These are phyloP conservation scores for Eucalyptus leucophloia DNA, from an alignment of 345 rosid genomes.

Conservation along the genomic window DNA sequence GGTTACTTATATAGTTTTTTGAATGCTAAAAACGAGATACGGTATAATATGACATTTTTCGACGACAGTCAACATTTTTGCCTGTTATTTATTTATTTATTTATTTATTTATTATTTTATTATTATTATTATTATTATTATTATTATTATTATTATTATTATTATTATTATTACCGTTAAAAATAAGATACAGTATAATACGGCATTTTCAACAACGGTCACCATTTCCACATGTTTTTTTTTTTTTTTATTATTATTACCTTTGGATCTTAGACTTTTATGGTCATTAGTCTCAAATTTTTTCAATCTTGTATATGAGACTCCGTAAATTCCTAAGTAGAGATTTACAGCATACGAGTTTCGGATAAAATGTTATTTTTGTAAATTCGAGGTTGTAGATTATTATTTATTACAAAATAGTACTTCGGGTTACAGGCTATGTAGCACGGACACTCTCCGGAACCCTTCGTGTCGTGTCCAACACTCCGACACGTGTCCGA, in stretches of 20 bases:
- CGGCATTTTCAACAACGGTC: rapidly evolving
- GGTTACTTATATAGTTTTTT: neutral
- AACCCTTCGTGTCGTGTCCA: too few species aligned
- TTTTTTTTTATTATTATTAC: too few species aligned
- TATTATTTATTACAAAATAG: neutral
- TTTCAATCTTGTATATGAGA: neutral
- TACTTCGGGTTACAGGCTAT: neutral
- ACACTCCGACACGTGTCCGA: too few species aligned
- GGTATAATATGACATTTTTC: neutral
- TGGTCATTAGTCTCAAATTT: neutral
- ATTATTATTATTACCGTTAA: neutral
- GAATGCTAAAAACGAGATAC: neutral
- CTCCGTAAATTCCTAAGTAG: neutral
- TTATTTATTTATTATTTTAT: too few species aligned
- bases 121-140: too few species aligned
- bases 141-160: too few species aligned
- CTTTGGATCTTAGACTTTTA: neutral
- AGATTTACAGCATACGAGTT: neutral
- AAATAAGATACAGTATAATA: neutral
- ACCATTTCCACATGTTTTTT: neutral
- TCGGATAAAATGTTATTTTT: neutral
- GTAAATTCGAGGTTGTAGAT: neutral
- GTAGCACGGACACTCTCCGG: too few species aligned
- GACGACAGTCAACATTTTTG: rapidly evolving
- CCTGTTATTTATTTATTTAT: too few species aligned